Percentiles rank a stretch among this genome's conserved stretches.
Evolutionary conservation across 768 basidiomycete species (phyloP).

Genomic region (Pluteus cervinus): DNA sequence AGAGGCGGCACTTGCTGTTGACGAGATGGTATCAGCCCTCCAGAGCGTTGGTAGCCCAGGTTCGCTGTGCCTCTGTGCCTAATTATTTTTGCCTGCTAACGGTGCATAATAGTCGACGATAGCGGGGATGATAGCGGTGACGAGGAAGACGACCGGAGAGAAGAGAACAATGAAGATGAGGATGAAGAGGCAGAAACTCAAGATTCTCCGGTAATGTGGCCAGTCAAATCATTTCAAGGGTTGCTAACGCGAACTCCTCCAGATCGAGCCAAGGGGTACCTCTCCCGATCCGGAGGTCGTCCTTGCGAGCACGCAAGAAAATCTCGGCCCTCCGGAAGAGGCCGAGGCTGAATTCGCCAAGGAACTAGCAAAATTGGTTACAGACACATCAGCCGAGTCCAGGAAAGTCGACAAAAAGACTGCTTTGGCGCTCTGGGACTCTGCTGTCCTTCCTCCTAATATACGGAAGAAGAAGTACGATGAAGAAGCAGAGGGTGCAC

Average conservation of each 20-base stretch:
- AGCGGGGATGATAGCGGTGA: constrained; percentile 65
- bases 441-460: constrained; percentile 66
- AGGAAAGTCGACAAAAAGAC: constrained; percentile 87
- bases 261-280: constrained; percentile 68
- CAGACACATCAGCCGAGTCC: constrained; percentile 77
- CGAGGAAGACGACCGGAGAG: constrained; percentile 47
- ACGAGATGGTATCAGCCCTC: constrained; percentile 75
- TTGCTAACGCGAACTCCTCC: background rate
- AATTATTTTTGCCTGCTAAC: background rate
- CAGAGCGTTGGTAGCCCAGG: constrained; percentile 59
- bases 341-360: constrained; percentile 92
- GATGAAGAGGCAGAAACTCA: constrained; percentile 53
- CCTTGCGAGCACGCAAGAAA: constrained; percentile 59
- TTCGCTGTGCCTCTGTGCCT: constrained; percentile 16
- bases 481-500: constrained; percentile 49
- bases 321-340: constrained; percentile 79
- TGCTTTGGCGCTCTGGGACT: constrained; percentile 84
- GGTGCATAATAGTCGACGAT: constrained; percentile 22
- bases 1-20: constrained; percentile 83
- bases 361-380: constrained; percentile 93
- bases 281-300: constrained; percentile 82
- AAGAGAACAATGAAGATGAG: constrained; percentile 51
- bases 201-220: constrained; percentile 47
- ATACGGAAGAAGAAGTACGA: constrained; percentile 60
- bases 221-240: background rate